Conservation (phyloP, 2,329 filamentous ascomycete species). For the Rhytidhysteron rufulum region DNA sequence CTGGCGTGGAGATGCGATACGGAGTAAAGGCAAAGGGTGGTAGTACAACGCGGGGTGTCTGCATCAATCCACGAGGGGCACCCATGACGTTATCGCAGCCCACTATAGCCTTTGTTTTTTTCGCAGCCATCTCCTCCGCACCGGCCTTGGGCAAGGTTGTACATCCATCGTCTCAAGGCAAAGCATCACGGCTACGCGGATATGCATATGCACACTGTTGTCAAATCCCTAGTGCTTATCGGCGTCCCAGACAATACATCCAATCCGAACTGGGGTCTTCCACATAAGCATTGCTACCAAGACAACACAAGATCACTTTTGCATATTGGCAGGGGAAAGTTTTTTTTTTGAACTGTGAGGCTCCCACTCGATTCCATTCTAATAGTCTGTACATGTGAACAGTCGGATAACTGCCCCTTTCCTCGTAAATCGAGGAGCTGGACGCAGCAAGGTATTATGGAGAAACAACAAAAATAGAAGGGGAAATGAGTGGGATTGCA, state of each 20-base stretch:
- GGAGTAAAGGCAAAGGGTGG: too few relatives aligned
- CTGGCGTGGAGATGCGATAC: too few relatives aligned
- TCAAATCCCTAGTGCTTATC: not conserved
- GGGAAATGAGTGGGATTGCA: conserved; percentile 10
- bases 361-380: conserved; percentile 9
- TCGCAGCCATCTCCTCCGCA: too few relatives aligned
- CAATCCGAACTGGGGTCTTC: too few relatives aligned
- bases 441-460: conserved; percentile 9
- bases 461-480: conserved; percentile 7
- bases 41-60: too few relatives aligned
- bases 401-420: conserved; percentile 5
- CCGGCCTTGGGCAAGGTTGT: too few relatives aligned
- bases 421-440: not conserved
- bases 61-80: too few relatives aligned
- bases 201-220: not conserved
- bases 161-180: too few relatives aligned
- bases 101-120: too few relatives aligned
- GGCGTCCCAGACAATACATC: not conserved
- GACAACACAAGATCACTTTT: too few relatives aligned
- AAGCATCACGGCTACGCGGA: not conserved
- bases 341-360: too few relatives aligned
- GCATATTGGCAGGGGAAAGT: too few relatives aligned
- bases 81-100: not conserved
- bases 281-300: not conserved
- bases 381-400: conserved; percentile 10